These are phyloP conservation scores for Jaenimonas drosophilae DNA, from an alignment of 208 protist genomes.

Conservation along the genomic window DNA sequence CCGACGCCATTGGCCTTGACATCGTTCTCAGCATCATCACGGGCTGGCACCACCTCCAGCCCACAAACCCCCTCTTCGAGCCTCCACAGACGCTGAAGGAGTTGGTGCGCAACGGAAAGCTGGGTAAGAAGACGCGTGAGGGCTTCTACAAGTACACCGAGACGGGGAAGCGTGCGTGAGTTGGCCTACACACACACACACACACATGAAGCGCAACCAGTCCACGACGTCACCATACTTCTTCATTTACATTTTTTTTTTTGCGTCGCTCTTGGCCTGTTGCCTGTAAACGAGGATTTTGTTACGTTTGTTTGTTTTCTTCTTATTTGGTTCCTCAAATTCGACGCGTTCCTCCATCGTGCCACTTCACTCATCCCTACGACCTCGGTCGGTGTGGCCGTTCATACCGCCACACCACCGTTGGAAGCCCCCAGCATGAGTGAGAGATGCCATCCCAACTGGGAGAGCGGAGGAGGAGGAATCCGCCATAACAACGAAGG, in stretches of 20 bases:
- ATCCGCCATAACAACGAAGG: too few species aligned
- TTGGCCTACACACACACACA: too few species aligned
- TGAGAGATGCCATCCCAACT: too few species aligned
- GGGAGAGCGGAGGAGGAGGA: too few species aligned
- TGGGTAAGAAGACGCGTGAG: conserved; percentile 81
- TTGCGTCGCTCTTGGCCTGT: conserved; percentile 1
- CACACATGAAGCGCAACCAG: too few species aligned
- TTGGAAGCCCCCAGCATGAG: too few species aligned
- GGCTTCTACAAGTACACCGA: conserved; percentile 84
- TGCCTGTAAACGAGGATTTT: too few species aligned
- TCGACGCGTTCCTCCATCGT: too few species aligned
- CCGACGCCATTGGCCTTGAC: conserved; percentile 73
- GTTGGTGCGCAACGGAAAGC: conserved; percentile 54
- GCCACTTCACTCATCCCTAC: too few species aligned
- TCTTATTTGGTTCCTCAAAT: neutral
- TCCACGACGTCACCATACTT: too few species aligned
- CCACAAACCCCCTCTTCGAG: conserved; percentile 52
- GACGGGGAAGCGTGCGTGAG: conserved; percentile 12
- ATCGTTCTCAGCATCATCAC: conserved; percentile 52
- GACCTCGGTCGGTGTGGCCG: too few species aligned
- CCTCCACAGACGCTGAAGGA: conserved; percentile 39
- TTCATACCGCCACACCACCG: too few species aligned
- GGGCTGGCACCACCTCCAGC: conserved; percentile 55
- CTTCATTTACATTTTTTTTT: conserved; percentile 8
- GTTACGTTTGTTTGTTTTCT: conserved; percentile 6